Evolutionary conservation across 2,329 filamentous ascomycete genomes (phyloP).

Genomic region (Trichoderma endophyticum): DNA sequence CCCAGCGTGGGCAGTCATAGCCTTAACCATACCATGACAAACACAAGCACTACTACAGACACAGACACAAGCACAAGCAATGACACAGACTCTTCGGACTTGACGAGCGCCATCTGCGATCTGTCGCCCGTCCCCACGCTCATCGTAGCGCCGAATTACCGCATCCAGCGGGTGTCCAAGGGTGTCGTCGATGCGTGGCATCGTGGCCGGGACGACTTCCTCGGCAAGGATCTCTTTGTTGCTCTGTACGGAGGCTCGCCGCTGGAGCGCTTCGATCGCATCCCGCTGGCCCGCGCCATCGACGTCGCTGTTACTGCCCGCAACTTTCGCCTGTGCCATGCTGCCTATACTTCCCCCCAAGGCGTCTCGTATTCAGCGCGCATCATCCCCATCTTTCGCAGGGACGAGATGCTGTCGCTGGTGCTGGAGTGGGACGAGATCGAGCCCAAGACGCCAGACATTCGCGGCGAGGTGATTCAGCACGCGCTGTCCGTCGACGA

Average conservation of each 20-base stretch:
- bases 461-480: conserved; percentile 24
- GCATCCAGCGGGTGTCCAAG: conserved; percentile 30
- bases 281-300: conserved; percentile 28
- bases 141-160: conserved; percentile 30
- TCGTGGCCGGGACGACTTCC: conserved; percentile 25
- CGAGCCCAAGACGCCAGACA: conserved; percentile 7
- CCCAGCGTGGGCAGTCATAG: background rate
- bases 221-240: conserved; percentile 29
- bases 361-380: conserved; percentile 30
- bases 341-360: conserved; percentile 18
- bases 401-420: conserved; percentile 29
- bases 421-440: conserved; percentile 33
- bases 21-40: background rate
- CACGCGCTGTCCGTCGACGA: conserved; percentile 44
- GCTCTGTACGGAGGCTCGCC: conserved; percentile 29
- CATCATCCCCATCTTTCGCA: conserved; percentile 32
- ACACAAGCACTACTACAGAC: background rate
- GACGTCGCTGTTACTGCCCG: conserved; percentile 30
- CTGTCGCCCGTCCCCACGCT: conserved; percentile 31
- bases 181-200: conserved; percentile 31
- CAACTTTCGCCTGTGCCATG: conserved; percentile 25
- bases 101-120: background rate
- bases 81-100: background rate
- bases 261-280: conserved; percentile 27
- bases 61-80: background rate